Base-by-base conservation (phyloP, 495 filamentous ascomycete species). In the Amniculicola lignicola region DNA sequence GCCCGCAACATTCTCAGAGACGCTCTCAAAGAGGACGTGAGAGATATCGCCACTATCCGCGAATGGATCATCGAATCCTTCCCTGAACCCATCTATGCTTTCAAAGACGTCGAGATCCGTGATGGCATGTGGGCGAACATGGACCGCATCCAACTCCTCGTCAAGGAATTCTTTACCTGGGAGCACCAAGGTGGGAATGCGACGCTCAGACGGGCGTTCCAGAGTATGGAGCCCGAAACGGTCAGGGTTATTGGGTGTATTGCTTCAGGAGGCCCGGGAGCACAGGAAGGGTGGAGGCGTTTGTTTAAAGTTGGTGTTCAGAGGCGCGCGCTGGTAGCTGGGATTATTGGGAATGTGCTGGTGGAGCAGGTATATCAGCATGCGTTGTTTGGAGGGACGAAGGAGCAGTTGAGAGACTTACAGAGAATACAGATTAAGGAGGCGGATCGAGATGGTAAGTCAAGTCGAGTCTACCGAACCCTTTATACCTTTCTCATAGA, bases 331-430 rank as follows among this genome's bases (percentile, higher is more conserved):
- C 49, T 63, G 6, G 56, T 58, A 1, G 29, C 19, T 25, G 55
- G 33, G 2, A 55, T 63, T 16, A 52, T 63, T n/a, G 54, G 61
- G 14, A 59, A 59, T 18, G 43, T 54, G 22, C n/a, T 63, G 10
- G 51, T 55, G 3, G 55, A 63, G 45, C 61, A 63, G 22, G 51
- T 59, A 0, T 59, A 55, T 29, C 10, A 43, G 18, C 48, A 55
- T 25, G 7, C 21, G 6, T 49, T 54, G 21, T 63, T 63, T 52
- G 55, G 61, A 5, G 54, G 18, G 16, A 27, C 23, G 7, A 31
- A 35, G 11, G 54, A 24, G n/a, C 15, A 52, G 1, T 6, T 27
- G 36, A 33, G n/a, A 12, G 25, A 27, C 5, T 15, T 58, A 4
- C 18, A 19, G 4, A 27, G 29, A 4, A 48, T 59, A 19, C 48